Evolutionary conservation across 1,139 yeast genomes (phyloP), one percentile per base, ranked within the genome.

Genomic region (Kodamaea suecica): DNA sequence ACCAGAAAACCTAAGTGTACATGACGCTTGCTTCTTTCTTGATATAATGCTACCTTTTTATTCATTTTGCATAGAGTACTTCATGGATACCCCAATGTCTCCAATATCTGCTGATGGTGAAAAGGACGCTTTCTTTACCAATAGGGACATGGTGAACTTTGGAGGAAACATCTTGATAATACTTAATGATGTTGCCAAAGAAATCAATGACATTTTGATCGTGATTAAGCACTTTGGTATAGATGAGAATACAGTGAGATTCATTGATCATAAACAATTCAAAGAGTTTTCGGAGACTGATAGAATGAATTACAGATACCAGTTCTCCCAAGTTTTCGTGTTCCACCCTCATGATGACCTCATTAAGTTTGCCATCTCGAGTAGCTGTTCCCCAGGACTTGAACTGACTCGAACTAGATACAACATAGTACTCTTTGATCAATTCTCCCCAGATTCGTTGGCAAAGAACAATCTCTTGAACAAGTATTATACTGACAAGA

Each of bases 31-130:
- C 31, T 64, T 64, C 34, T 40, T 61, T 3, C 40, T 57, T 25
- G 73, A 66, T 30, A 50, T 61, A n/a, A 51, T 60, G 44, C 46
- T 66, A 10, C 73, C 72, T 2, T 58, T 68, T 30, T 66, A 57
- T 41, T 43, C 54, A 2, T 62, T 47, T 33, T 31, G 62, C 17
- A 51, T 53, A 33, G 51, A 50, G 29, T 34, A 37, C 33, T 45
- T 34, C 37, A 25, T 25, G 28, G 28, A 27, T 42, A 38, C 29
- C 16, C 29, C 17, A 21, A 17, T 17, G 31, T 32, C 32, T 10
- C 37, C 37, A 11, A 23, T 27, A 2, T 17, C 28, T 10, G 23
- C 12, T 12, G 28, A 25, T 13, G 28, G 17, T 12, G 14, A 5
- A 4, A 19, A 9, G 15, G 33, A 29, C n/a, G 24, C 10, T 21